phyloP scores from a whole-genome alignment of 768 basidiomycete species.

The Lentinula aciculospora region DNA sequence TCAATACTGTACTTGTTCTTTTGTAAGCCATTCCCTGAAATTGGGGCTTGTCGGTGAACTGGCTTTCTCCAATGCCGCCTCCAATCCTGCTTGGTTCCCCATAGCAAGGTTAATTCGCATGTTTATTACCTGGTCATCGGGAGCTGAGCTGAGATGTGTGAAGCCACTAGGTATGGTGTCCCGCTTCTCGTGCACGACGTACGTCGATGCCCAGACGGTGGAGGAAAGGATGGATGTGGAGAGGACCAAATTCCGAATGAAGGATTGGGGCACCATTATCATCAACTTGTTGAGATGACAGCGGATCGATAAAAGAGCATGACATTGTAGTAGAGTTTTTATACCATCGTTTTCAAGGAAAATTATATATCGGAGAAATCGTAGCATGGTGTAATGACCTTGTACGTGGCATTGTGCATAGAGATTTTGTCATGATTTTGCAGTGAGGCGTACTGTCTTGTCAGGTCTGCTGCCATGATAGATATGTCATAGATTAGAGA shows the following conservation, averaged over 20 bases:
- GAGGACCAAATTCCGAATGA: background rate
- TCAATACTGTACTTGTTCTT: conserved; percentile 19
- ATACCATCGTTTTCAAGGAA: background rate
- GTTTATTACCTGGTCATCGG: background rate
- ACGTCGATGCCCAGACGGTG: background rate
- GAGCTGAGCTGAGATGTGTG: background rate
- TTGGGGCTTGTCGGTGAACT: conserved; percentile 17
- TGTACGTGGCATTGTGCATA: background rate
- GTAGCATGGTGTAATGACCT: background rate
- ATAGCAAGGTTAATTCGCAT: conserved; percentile 2
- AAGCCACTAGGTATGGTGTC: background rate
- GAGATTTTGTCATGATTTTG: background rate
- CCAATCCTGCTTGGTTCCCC: background rate
- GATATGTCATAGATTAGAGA: background rate
- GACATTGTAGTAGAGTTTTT: background rate
- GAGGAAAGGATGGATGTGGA: background rate
- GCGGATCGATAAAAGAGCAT: background rate
- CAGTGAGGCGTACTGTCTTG: background rate
- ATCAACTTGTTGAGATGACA: background rate
- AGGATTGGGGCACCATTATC: background rate
- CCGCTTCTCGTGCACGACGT: background rate
- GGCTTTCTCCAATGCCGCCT: background rate
- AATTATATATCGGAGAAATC: background rate
- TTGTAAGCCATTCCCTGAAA: conserved; percentile 25
- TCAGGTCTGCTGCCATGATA: background rate